These are phyloP conservation scores for Aspergillus costaricaensis DNA, from an alignment of 2,329 filamentous ascomycete genomes.

Conservation along the genomic window DNA sequence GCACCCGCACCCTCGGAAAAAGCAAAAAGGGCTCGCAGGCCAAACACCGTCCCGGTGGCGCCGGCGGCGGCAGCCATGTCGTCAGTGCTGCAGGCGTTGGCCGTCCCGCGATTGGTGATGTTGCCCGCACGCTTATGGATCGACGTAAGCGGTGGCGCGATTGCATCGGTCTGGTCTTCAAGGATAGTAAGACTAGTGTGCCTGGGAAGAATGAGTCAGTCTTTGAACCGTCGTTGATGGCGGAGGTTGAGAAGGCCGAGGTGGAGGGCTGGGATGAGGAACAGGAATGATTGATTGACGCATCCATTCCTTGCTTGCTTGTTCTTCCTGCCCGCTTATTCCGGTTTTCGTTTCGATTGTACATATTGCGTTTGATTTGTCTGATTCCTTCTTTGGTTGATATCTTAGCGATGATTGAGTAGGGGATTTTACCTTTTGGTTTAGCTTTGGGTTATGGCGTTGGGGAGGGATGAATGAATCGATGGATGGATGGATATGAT, in stretches of 20 bases:
- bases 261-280: slow-evolving; percentile 81
- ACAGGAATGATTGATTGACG: slow-evolving; percentile 55
- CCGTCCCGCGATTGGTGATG: slow-evolving; percentile 76
- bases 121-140: slow-evolving; percentile 91
- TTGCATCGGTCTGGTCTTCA: slow-evolving; percentile 86
- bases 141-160: slow-evolving; percentile 85
- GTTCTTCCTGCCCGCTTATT: not conserved
- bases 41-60: slow-evolving; percentile 61
- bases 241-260: slow-evolving; percentile 71
- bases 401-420: slow-evolving; percentile 5
- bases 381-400: not conserved
- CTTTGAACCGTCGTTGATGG: slow-evolving; percentile 74
- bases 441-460: not conserved
- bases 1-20: slow-evolving; percentile 90
- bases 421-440: not conserved
- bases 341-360: slow-evolving; percentile 12
- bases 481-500: not conserved
- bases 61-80: slow-evolving; percentile 67
- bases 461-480: not conserved
- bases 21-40: slow-evolving; percentile 80
- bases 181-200: slow-evolving; percentile 75
- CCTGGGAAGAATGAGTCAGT: slow-evolving; percentile 70
- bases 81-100: slow-evolving; percentile 44
- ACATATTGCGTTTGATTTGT: slow-evolving; percentile 6
- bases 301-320: not conserved